phyloP scores from a whole-genome alignment of 225 moss, liverwort and hornwort species.

The Sphagnum contortum region DNA sequence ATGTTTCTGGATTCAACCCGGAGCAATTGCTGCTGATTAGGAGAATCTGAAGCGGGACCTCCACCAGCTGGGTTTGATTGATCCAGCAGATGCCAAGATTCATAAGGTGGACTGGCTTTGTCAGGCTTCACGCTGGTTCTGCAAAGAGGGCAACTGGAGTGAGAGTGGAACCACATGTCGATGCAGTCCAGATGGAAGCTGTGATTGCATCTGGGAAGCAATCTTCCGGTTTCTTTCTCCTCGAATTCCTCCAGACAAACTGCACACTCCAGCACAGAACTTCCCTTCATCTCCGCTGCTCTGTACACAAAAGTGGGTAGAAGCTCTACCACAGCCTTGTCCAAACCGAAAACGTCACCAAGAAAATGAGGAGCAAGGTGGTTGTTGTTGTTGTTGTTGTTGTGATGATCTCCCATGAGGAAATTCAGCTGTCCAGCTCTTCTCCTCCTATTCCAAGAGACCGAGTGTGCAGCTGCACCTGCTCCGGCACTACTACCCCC shows the following conservation, averaged over 20 bases:
- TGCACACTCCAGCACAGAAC: conserved; percentile 26
- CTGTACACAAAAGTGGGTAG: conserved; percentile 53
- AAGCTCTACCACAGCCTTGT: conserved; percentile 39
- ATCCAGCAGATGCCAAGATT: too few species aligned
- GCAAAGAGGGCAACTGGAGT: conserved; percentile 55
- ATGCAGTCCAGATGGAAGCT: conserved; percentile 52
- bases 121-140: conserved; percentile 17
- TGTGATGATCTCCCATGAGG: background rate
- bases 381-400: background rate
- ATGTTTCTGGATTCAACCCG: too few species aligned
- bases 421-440: conserved; percentile 21
- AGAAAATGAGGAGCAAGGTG: background rate
- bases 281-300: background rate
- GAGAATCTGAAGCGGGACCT: too few species aligned
- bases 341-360: conserved; percentile 34
- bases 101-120: background rate
- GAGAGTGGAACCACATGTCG: conserved; percentile 58
- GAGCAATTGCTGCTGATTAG: too few species aligned
- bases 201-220: conserved; percentile 49
- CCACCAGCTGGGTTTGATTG: too few species aligned
- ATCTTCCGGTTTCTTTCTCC: conserved; percentile 35
- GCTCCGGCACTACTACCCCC: too few species aligned
- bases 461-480: too few species aligned
- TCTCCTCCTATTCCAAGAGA: conserved; percentile 11
- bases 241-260: conserved; percentile 44